Conservation (phyloP, 129 eudicot genomes). For the Helianthus tuberosus region DNA sequence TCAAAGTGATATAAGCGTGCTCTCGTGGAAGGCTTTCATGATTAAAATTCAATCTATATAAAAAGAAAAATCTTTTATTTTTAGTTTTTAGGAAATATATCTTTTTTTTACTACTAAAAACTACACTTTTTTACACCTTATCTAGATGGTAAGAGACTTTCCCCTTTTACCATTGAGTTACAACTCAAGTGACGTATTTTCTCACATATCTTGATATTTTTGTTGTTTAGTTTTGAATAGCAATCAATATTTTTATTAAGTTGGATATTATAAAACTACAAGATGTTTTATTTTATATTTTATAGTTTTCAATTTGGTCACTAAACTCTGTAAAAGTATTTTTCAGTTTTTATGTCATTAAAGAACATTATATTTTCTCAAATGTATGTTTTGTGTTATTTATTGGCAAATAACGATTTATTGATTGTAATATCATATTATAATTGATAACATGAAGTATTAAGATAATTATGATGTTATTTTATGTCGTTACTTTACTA, state of each 20-base stretch:
- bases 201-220: too few relatives aligned
- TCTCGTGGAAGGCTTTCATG: constrained; percentile 21
- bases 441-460: background rate
- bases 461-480: background rate
- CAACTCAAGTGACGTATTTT: too few relatives aligned
- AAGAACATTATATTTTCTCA: background rate
- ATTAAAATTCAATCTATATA: background rate
- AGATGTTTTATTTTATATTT: too few relatives aligned
- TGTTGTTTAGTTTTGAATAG: too few relatives aligned
- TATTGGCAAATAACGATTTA: background rate
- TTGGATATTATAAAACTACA: too few relatives aligned
- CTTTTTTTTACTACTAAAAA: background rate
- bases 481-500: background rate
- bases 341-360: background rate
- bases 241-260: too few relatives aligned
- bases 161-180: too few relatives aligned
- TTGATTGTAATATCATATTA: background rate
- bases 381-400: background rate
- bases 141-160: too few relatives aligned
- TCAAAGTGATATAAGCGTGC: constrained; percentile 29
- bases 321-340: background rate
- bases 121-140: too few relatives aligned
- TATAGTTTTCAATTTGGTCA: background rate
- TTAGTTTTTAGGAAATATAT: too few relatives aligned
- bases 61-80: too few relatives aligned